Evolutionary conservation across 345 rosid species (phyloP).

Genomic region (Cardiospermum halicacabum): DNA sequence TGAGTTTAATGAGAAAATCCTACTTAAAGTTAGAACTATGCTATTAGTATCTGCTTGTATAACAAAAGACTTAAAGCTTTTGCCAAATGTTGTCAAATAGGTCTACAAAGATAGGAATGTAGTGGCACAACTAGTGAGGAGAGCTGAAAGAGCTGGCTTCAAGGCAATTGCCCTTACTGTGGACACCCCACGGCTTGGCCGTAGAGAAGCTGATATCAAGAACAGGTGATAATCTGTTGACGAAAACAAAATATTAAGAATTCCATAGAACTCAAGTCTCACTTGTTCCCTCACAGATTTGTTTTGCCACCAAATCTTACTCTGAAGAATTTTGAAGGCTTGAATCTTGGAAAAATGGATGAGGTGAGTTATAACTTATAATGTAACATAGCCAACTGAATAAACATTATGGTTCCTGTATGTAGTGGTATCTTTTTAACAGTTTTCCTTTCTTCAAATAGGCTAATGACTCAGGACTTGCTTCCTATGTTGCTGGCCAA

Average conservation of each 20-base stretch:
- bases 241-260: background rate
- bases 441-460: slow-evolving; percentile 19
- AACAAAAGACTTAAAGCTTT: background rate
- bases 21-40: slow-evolving; percentile 1
- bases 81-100: slow-evolving; percentile 20
- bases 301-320: slow-evolving; percentile 65
- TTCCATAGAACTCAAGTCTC: background rate
- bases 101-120: slow-evolving; percentile 81
- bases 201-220: slow-evolving; percentile 93
- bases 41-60: background rate
- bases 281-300: slow-evolving; percentile 41
- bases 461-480: slow-evolving; percentile 83
- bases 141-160: slow-evolving; percentile 95
- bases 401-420: background rate
- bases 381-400: background rate
- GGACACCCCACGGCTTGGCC: slow-evolving; percentile 93
- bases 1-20: slow-evolving; percentile 30
- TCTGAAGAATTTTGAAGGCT: slow-evolving; percentile 85
- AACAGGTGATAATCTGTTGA: slow-evolving; percentile 49
- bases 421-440: background rate
- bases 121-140: slow-evolving; percentile 73
- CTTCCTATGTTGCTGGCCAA: slow-evolving; percentile 90
- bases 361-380: slow-evolving; percentile 43
- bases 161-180: slow-evolving; percentile 96
- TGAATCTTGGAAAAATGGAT: slow-evolving; percentile 75